Base-by-base conservation (phyloP, 306 rosid species). In the Oxytropis ochrocephala region DNA sequence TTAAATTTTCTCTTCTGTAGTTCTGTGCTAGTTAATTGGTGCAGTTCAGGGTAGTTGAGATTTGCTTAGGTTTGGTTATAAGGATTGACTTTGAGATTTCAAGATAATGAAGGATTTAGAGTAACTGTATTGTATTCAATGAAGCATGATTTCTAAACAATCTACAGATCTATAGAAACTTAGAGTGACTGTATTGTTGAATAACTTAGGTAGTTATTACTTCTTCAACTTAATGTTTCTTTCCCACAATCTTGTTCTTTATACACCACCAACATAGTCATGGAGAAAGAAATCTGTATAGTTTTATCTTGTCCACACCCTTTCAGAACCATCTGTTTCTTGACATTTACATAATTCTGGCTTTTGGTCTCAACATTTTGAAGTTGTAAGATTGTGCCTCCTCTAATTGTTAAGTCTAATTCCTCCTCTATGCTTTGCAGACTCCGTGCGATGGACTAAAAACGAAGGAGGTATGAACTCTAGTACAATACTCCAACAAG, bases 381-480 rank as follows among this genome's bases (percentile, higher is more conserved):
- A 14, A 30, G 73, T 67, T 36, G 58, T 27, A 42, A 41, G 10
- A 74, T 70, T 55, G 46, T 17, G 48, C 59, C 55, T 57, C 70
- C 57, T 48, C 30, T 21, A 12, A 67, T 8, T 62, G 43, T 50
- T 67, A 68, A 71, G 55, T 41, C 62, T 57, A 52, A 46, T 71
- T 59, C 8, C 30, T 59, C 8, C 30, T 35, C 67, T 52, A 11
- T 76, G 60, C 32, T 85, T 84, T 79, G 83, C 89, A 91, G 98
- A 76, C 87, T 32, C 92, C 89, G 5, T 66, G 70, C 36, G 88
- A 83, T 30, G 95, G 92, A 86, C 71, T 92, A 42, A 83, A 72
- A 79, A 73, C 78, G 67, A 43, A 86, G 46, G 96, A 92, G 97
- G 97, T 91, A 70, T 66, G 80, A 58, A 50, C 53, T 78, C 41